These are phyloP conservation scores for Saturnispora kantuleensis DNA, from an alignment of 805 yeast genomes.

Conservation along the genomic window DNA sequence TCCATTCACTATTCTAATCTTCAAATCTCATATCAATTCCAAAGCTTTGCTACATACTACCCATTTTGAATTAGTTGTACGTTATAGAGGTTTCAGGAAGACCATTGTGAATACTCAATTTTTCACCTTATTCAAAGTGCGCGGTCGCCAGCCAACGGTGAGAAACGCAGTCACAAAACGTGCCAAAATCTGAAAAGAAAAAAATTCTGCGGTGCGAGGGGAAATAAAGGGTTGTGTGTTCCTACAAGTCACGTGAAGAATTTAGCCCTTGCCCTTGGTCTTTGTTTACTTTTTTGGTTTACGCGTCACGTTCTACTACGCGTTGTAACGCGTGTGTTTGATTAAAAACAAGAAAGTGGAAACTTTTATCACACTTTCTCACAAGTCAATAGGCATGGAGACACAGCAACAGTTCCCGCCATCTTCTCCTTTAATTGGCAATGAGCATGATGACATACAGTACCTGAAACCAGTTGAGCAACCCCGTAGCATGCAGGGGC, in stretches of 20 bases:
- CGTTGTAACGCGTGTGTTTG: too few relatives aligned
- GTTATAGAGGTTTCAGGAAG: background rate
- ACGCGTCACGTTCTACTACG: too few relatives aligned
- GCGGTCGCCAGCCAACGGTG: background rate
- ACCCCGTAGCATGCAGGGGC: too few relatives aligned
- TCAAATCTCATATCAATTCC: constrained; percentile 6
- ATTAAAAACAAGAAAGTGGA: too few relatives aligned
- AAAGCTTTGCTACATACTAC: constrained; percentile 7
- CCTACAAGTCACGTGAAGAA: too few relatives aligned
- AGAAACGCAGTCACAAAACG: background rate
- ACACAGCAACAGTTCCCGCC: constrained; percentile 24
- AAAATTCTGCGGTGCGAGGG: constrained; percentile 1
- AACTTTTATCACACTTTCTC: too few relatives aligned
- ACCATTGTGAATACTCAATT: background rate
- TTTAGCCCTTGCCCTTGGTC: background rate
- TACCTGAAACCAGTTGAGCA: too few relatives aligned
- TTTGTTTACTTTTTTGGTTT: background rate
- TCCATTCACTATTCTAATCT: background rate
- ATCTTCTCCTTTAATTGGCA: constrained; percentile 25
- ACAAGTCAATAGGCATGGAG: background rate
- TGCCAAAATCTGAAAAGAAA: too few relatives aligned
- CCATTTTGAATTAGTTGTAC: constrained; percentile 7
- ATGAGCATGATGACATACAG: constrained; percentile 2
- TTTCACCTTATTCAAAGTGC: background rate
- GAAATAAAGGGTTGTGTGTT: background rate